These are phyloP conservation scores for Boletus coccyginus DNA, from an alignment of 768 basidiomycete species.

Conservation along the genomic window DNA sequence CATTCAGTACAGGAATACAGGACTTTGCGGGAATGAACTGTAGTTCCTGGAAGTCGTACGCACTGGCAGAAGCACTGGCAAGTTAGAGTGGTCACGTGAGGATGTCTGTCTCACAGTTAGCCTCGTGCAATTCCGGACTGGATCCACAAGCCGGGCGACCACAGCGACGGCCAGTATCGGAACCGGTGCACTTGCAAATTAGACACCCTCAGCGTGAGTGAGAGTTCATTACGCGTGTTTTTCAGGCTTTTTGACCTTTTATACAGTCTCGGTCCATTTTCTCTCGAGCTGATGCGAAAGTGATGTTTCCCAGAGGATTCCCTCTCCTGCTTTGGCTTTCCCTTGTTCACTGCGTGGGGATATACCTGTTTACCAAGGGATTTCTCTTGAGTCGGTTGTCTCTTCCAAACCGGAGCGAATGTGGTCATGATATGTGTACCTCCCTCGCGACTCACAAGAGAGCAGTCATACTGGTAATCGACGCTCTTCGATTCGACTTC, in stretches of 20 bases:
- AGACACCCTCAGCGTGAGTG: neutral
- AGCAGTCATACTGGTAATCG: conserved; percentile 84
- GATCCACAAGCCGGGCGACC: neutral
- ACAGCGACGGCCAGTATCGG: neutral
- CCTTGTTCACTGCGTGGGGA: conserved; percentile 68
- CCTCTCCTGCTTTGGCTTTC: conserved; percentile 55
- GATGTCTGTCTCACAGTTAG: too few relatives aligned
- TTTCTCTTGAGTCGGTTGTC: conserved; percentile 78
- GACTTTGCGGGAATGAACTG: neutral
- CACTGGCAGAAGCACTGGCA: too few relatives aligned
- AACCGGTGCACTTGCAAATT: neutral
- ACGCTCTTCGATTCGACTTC: conserved; percentile 93
- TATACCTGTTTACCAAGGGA: conserved; percentile 89
- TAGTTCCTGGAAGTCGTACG: too few relatives aligned
- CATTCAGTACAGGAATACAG: too few relatives aligned
- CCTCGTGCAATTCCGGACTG: too few relatives aligned
- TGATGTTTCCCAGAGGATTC: conserved; percentile 18
- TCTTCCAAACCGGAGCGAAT: conserved; percentile 36
- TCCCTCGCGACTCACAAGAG: conserved; percentile 65
- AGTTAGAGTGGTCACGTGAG: conserved; percentile 7
- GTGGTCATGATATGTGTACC: conserved; percentile 49
- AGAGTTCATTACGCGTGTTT: neutral
- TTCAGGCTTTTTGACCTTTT: neutral
- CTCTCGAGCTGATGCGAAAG: conserved; percentile 4
- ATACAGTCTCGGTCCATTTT: neutral